A percentile compares a stretch with the other conserved stretches of the same genome.
Evolutionary conservation across 345 rosid genomes (phyloP).

Genomic region (Arabidopsis thaliana): DNA sequence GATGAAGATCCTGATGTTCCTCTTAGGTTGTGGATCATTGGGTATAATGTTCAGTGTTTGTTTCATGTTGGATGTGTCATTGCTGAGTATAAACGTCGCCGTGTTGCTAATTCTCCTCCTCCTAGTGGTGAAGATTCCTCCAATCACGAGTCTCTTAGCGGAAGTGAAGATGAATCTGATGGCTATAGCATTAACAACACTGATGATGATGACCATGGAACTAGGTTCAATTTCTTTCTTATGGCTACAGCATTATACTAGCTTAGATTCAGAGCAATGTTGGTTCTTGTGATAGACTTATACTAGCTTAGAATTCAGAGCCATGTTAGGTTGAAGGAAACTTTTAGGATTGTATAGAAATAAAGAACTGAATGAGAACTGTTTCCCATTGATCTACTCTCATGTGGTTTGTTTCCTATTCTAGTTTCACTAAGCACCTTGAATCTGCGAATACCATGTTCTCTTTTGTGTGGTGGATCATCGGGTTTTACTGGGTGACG

Average conservation of each 20-base stretch:
- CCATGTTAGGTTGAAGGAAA: constrained; percentile 1
- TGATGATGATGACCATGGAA: constrained; percentile 48
- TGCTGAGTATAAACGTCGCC: constrained; percentile 60
- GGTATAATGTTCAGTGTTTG: constrained; percentile 70
- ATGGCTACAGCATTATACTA: too few species aligned
- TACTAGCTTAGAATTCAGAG: background rate
- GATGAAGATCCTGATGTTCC: constrained; percentile 69
- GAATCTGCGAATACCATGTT: constrained; percentile 87
- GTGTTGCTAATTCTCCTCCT: constrained; percentile 32
- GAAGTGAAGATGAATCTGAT: constrained; percentile 48
- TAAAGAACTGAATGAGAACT: background rate
- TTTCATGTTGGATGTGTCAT: constrained; percentile 69
- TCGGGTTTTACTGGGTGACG: constrained; percentile 87
- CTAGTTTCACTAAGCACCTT: constrained; percentile 42
- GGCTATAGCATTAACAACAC: constrained; percentile 45
- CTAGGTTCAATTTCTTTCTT: constrained; percentile 48
- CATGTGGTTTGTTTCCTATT: constrained; percentile 13
- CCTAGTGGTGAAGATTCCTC: constrained; percentile 36
- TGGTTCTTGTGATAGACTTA: constrained; percentile 16
- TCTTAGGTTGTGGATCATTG: constrained; percentile 73
- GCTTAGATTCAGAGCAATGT: too few species aligned
- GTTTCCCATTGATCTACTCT: background rate
- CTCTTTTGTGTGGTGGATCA: constrained; percentile 87
- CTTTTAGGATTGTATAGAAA: constrained; percentile 13
- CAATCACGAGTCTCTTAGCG: constrained; percentile 40